Conservation (phyloP, 2,329 filamentous ascomycete genomes). For the Ophiostoma montium region DNA sequence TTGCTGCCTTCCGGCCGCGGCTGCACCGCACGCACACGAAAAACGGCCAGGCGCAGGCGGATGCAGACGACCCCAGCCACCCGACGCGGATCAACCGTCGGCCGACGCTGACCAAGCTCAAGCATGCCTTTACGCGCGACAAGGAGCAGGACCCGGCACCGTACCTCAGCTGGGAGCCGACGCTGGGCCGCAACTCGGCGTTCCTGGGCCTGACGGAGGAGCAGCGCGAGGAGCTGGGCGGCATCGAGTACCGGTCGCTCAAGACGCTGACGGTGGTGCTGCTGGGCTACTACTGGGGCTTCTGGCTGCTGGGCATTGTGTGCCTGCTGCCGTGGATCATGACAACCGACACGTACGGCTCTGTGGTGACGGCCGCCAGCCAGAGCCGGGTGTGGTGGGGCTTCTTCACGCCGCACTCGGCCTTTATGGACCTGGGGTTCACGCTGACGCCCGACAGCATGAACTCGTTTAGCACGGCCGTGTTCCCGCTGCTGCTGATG, state of each 20-base stretch:
- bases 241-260: constrained; percentile 87
- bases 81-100: constrained; percentile 20
- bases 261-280: constrained; percentile 74
- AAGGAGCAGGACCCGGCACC: constrained; percentile 50
- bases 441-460: constrained; percentile 90
- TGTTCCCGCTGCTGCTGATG: constrained; percentile 62
- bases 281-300: constrained; percentile 67
- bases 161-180: constrained; percentile 89
- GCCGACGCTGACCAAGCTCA: constrained; percentile 45
- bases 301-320: constrained; percentile 62
- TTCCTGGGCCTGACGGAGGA: constrained; percentile 81
- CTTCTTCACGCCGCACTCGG: constrained; percentile 73
- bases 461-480: constrained; percentile 68
- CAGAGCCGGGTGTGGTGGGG: constrained; percentile 75
- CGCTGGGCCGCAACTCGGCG: constrained; percentile 81
- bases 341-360: constrained; percentile 43
- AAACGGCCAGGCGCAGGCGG: not conserved
- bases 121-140: constrained; percentile 39
- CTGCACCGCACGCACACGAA: constrained; percentile 24
- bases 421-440: constrained; percentile 92
- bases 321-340: constrained; percentile 72
- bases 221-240: constrained; percentile 86
- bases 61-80: constrained; percentile 9
- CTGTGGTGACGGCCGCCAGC: constrained; percentile 46
- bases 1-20: constrained; percentile 29